These are phyloP conservation scores for Linanthus parryae DNA, from an alignment of 148 eudicot species.

Conservation along the genomic window DNA sequence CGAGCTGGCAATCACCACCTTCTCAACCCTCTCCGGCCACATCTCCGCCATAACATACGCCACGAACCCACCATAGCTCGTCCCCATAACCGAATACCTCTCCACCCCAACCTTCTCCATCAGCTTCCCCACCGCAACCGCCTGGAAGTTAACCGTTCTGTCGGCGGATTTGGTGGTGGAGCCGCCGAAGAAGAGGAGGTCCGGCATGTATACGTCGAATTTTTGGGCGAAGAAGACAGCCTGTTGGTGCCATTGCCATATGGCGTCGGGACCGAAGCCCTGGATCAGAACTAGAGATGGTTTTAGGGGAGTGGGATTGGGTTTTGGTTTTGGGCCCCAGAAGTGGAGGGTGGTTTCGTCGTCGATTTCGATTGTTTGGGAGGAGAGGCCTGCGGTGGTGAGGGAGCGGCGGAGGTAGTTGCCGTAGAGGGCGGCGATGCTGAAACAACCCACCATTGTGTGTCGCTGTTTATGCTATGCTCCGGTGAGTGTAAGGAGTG, in stretches of 20 bases:
- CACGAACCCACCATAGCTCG: too few relatives aligned
- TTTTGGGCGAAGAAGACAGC: slow-evolving; percentile 21
- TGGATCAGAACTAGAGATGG: slow-evolving; percentile 40
- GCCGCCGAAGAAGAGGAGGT: slow-evolving; percentile 44
- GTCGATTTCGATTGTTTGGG: slow-evolving; percentile 23
- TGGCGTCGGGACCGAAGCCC: slow-evolving; percentile 44
- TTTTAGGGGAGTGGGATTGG: slow-evolving; percentile 19
- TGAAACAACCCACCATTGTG: too few relatives aligned
- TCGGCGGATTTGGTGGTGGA: slow-evolving; percentile 28
- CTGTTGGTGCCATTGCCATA: slow-evolving; percentile 54
- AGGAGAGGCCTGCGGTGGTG: slow-evolving; percentile 27
- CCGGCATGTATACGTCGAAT: slow-evolving; percentile 41
- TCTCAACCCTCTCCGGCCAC: slow-evolving; percentile 63
- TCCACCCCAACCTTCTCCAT: slow-evolving; percentile 36
- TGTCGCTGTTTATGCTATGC: too few relatives aligned
- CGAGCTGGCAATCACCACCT: slow-evolving; percentile 50
- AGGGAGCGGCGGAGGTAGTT: slow-evolving; percentile 33
- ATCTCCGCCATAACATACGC: too few relatives aligned
- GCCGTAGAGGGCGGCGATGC: slow-evolving; percentile 28
- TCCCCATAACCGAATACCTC: too few relatives aligned
- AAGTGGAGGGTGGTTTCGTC: slow-evolving; percentile 40
- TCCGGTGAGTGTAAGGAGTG: too few relatives aligned
- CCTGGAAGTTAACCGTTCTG: slow-evolving; percentile 50
- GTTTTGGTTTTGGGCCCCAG: slow-evolving; percentile 29
- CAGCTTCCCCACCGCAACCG: slow-evolving; percentile 25